Base-by-base conservation (phyloP, 108 stramenopile species). In the Seminavis robusta region DNA sequence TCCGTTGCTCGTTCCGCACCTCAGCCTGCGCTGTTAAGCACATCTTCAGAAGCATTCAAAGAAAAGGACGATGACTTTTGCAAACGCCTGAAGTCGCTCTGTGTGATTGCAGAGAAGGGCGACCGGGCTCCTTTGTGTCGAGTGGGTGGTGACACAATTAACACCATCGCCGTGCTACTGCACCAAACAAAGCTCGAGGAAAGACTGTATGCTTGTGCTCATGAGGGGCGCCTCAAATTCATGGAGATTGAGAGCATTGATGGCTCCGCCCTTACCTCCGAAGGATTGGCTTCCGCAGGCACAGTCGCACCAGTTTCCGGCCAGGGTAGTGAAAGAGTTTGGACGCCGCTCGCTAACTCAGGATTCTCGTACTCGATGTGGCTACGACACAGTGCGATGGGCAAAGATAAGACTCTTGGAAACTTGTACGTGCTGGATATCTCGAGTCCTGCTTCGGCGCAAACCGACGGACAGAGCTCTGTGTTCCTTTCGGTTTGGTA, bases 301-400 rank as follows among this genome's bases (percentile, higher is more conserved):
- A 34, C 52, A 27, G 47, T 62, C 21, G 69, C 75, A 10, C 68
- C 76, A 19, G 65, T 52, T n/a, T 67, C 80, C 16, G 65, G 68
- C 17, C 30, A 29, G 29, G 61, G 65, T 38, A 77, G 64, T 37
- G 80, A 75, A 42, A 52, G 68, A 20, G 48, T 92, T 39, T 88
- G 86, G 86, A 75, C 73, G 27, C 84, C 90, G 1, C 67, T 86
- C 51, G 52, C 67, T 2, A 81, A 68, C 29, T 69, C 72, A 16
- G 91, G 87, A 8, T 92, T 89, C 50, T 78, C 85, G 7, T 92
- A 71, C 39, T 87, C 85, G 11, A 50, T 67, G n/a, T 92, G 91
- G 90, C 59, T 92, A 42, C 69, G 84, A 32, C 81, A 72, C 47
- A 67, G 73, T 10, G 71, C 72, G 28, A 54, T 72, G 38, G 49